Conservation (phyloP, 2,329 filamentous ascomycete species). For the Tolypocladium tropicale region DNA sequence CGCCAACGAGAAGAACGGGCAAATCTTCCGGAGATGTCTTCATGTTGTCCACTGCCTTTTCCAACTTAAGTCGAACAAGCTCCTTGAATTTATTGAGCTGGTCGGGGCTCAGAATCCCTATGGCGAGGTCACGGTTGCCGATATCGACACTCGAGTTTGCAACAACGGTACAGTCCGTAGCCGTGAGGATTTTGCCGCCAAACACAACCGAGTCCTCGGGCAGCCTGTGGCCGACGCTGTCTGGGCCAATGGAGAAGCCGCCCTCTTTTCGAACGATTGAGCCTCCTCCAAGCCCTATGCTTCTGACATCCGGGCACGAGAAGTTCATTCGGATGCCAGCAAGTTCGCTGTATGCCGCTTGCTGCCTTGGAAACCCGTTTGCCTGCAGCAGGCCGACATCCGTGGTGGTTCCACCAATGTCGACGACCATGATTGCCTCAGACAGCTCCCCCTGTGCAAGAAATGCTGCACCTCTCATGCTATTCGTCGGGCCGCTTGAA, state of each 20-base stretch:
- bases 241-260: slow-evolving; percentile 42
- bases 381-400: slow-evolving; percentile 51
- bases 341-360: slow-evolving; percentile 51
- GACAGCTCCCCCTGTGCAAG: slow-evolving; percentile 29
- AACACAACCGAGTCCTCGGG: slow-evolving; percentile 44
- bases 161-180: slow-evolving; percentile 43
- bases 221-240: slow-evolving; percentile 51
- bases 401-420: slow-evolving; percentile 57
- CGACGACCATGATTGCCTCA: slow-evolving; percentile 46
- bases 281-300: slow-evolving; percentile 49
- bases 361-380: slow-evolving; percentile 53
- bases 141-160: slow-evolving; percentile 22
- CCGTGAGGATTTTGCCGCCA: slow-evolving; percentile 43
- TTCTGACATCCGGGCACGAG: slow-evolving; percentile 46
- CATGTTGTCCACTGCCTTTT: slow-evolving; percentile 48
- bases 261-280: slow-evolving; percentile 37
- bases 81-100: slow-evolving; percentile 27
- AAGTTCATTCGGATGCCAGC: slow-evolving; percentile 55
- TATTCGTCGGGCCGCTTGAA: slow-evolving; percentile 53
- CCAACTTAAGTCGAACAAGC: slow-evolving; percentile 39
- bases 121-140: slow-evolving; percentile 28
- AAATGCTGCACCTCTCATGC: slow-evolving; percentile 52
- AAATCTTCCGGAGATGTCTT: slow-evolving; percentile 51
- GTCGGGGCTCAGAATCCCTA: slow-evolving; percentile 16
- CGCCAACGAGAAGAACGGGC: slow-evolving; percentile 52